Base-by-base conservation (phyloP, 495 filamentous ascomycete species). In the Aspergillus diversus region DNA sequence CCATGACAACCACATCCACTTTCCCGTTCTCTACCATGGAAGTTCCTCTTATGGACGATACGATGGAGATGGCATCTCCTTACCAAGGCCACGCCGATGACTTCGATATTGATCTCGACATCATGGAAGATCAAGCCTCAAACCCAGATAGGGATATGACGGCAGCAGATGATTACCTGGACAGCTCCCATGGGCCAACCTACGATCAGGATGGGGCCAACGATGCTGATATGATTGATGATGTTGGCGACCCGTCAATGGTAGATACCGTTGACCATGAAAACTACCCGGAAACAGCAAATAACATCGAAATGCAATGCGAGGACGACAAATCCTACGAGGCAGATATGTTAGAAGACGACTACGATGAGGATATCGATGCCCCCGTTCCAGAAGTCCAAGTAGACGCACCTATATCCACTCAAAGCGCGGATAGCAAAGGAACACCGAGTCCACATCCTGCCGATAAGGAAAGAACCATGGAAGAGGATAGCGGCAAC, bases 31-130 rank as follows among this genome's bases (percentile, higher is more conserved):
- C 74, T 49, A 63, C 68, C 35, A 82, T 81, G 78, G 78, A 81
- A 49, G 68, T 73, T n/a, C 74, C 77, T n/a, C 56, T 59, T 21
- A 57, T 69, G 33, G 77, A 81, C 51, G 78, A 81, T 55, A 76
- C 72, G 52, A 88, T 89, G 85, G 84, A 84, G 60, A 80, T 84
- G 73, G 81, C 76, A 16, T 80, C 80, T 47, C 79, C 79, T 33
- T 80, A 80, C 43, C 70, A 74, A 15, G 79, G 75, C 3, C 74
- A 77, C 46, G 83, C 80, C 47, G 88, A 91, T 69, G 87, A 90
- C 64, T 89, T 90, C 57, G 90, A 92, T 59, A 89, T 92, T 65
- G 89, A 92, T 64, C 79, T 92, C 64, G 89, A 93, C 69, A 76
- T 89, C 16, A 83, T 84, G 69, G 77, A 82, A 57, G 83, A 81